phyloP scores from a whole-genome alignment of 2,329 filamentous ascomycete genomes.

The Didymella lethalis region DNA sequence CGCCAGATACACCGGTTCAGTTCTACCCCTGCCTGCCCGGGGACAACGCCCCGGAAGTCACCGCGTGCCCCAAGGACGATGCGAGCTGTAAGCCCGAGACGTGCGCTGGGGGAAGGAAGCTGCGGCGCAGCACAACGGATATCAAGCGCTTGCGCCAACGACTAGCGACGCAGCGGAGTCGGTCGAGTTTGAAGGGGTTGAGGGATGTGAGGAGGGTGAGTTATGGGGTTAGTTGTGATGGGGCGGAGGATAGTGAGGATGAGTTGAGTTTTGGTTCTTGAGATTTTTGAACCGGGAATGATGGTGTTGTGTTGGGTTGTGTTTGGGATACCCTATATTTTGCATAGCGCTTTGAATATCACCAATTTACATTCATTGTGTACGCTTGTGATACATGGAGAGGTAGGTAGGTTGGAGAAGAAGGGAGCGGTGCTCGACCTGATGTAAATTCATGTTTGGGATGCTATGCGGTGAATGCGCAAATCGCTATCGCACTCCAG shows the following conservation, averaged over 20 bases:
- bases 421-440: background rate
- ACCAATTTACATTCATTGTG: too few species aligned
- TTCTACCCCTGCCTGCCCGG: slow-evolving; percentile 32
- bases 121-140: slow-evolving; percentile 19
- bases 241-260: slow-evolving; percentile 5
- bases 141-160: slow-evolving; percentile 12
- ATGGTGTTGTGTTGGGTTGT: background rate
- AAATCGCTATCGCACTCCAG: background rate
- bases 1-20: slow-evolving; percentile 22
- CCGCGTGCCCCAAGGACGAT: too few species aligned
- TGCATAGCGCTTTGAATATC: background rate
- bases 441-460: background rate
- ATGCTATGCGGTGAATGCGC: background rate
- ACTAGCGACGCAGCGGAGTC: slow-evolving; percentile 23
- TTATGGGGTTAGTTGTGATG: slow-evolving; percentile 14
- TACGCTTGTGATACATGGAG: background rate
- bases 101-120: background rate
- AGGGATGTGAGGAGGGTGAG: slow-evolving; percentile 26
- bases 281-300: background rate
- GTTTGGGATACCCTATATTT: slow-evolving; percentile 1
- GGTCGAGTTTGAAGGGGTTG: slow-evolving; percentile 27
- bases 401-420: background rate
- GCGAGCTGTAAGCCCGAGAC: too few species aligned
- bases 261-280: slow-evolving; percentile 18
- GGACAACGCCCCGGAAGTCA: slow-evolving; percentile 11